Percentiles rank a stretch among this genome's conserved stretches.
Evolutionary conservation across 1,284 basidiomycete genomes (phyloP).

Genomic region (Fomitiporia mediterranea): DNA sequence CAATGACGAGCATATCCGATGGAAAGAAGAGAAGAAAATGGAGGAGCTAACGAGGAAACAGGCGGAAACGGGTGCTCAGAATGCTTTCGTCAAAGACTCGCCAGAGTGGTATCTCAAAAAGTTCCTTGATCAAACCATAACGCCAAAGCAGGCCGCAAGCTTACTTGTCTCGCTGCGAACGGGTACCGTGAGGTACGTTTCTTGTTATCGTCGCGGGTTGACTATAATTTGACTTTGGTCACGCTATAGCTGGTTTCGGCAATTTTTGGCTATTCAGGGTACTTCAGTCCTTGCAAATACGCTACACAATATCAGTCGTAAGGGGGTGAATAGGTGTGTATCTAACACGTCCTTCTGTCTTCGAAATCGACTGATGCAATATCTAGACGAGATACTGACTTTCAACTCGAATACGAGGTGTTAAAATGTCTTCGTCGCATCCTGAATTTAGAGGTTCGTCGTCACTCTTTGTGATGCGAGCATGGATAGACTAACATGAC

Average conservation of each 20-base stretch:
- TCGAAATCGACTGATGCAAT: neutral
- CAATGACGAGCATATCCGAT: slow-evolving; percentile 78
- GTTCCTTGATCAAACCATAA: slow-evolving; percentile 85
- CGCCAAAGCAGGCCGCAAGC: slow-evolving; percentile 72
- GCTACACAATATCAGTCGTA: slow-evolving; percentile 70
- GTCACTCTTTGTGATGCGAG: neutral
- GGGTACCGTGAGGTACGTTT: slow-evolving; percentile 69
- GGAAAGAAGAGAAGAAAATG: slow-evolving; percentile 63
- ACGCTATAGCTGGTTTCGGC: slow-evolving; percentile 68
- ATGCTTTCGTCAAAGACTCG: slow-evolving; percentile 52
- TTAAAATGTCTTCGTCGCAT: slow-evolving; percentile 86
- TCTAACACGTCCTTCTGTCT: neutral
- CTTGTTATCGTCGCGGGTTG: neutral
- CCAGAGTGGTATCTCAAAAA: slow-evolving; percentile 89
- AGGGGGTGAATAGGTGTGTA: slow-evolving; percentile 52
- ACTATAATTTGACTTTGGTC: slow-evolving; percentile 7
- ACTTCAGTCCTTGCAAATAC: slow-evolving; percentile 84
- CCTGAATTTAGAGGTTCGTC: slow-evolving; percentile 69
- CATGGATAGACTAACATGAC: slow-evolving; percentile 15
- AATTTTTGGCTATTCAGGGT: slow-evolving; percentile 76
- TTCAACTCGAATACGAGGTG: slow-evolving; percentile 81
- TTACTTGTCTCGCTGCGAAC: slow-evolving; percentile 81
- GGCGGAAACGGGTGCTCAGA: slow-evolving; percentile 44
- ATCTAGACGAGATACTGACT: slow-evolving; percentile 61
- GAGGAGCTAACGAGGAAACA: slow-evolving; percentile 59